A percentile compares a stretch with the other conserved stretches of the same genome.
These are phyloP conservation scores for Cairneyella variabilis DNA, from an alignment of 495 filamentous ascomycete genomes.

Conservation along the genomic window DNA sequence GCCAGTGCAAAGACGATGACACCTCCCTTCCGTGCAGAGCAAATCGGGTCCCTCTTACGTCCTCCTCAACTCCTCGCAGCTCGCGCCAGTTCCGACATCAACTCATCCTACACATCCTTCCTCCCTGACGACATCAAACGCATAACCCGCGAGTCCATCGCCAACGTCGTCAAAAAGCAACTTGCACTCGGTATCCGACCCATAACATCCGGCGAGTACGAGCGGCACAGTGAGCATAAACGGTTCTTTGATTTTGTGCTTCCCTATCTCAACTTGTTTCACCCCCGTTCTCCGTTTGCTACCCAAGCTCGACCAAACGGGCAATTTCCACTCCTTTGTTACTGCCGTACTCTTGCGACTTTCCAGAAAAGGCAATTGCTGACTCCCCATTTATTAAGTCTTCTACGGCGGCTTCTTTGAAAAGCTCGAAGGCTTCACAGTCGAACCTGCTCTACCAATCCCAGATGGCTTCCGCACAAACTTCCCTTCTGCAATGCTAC, in stretches of 20 bases:
- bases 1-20: constrained; percentile 25
- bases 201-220: constrained; percentile 26
- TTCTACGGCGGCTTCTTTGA: constrained; percentile 26
- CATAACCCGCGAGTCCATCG: constrained; percentile 17
- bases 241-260: too few species aligned
- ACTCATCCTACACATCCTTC: constrained; percentile 18
- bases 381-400: too few species aligned
- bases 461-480: constrained; percentile 21
- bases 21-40: constrained; percentile 27
- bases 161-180: constrained; percentile 18
- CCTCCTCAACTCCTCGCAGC: constrained; percentile 18
- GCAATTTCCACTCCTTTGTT: too few species aligned
- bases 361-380: too few species aligned
- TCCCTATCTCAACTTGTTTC: too few species aligned
- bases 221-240: too few species aligned
- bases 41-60: constrained; percentile 28
- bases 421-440: constrained; percentile 4
- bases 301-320: too few species aligned
- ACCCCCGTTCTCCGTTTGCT: too few species aligned
- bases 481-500: constrained; percentile 11
- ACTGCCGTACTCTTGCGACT: too few species aligned
- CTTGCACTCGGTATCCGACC: constrained; percentile 18
- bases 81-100: constrained; percentile 24
- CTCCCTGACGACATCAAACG: constrained; percentile 1
- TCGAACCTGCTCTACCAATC: not conserved